These are phyloP conservation scores for Mortierella sp. DNA, from an alignment of 371 early-diverging fungal genomes.

Conservation along the genomic window DNA sequence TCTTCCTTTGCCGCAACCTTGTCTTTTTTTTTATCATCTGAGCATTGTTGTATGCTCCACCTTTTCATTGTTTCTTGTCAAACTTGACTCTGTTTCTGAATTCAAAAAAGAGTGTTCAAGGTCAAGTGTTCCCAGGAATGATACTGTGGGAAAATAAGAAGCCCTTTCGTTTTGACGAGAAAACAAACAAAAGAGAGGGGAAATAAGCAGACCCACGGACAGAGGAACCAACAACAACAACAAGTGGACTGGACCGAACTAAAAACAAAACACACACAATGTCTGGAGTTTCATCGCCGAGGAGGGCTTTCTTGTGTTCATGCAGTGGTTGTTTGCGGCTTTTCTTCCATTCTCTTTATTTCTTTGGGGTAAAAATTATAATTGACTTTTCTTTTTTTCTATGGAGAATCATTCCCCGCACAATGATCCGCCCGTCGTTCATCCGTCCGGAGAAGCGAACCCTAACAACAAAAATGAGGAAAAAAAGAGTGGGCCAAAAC, in stretches of 20 bases:
- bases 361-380: conserved; percentile 36
- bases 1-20: neutral
- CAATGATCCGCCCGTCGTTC: conserved; percentile 1
- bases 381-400: neutral
- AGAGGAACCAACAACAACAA: neutral
- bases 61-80: neutral
- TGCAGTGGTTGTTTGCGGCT: neutral
- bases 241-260: neutral
- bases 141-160: conserved; percentile 5
- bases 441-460: neutral
- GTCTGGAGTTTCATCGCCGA: neutral
- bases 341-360: conserved; percentile 6
- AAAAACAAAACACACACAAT: neutral
- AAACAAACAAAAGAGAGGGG: neutral
- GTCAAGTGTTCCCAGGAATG: neutral
- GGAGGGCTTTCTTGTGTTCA: conserved; percentile 2
- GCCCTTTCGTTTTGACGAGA: neutral
- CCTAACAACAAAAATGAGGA: neutral
- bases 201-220: neutral
- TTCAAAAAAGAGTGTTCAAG: neutral
- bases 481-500: neutral
- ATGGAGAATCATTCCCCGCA: conserved; percentile 31
- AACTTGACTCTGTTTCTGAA: neutral
- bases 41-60: no score
- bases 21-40: neutral